phyloP scores from a whole-genome alignment of 148 eudicot species.

The Agrostemma githago region DNA sequence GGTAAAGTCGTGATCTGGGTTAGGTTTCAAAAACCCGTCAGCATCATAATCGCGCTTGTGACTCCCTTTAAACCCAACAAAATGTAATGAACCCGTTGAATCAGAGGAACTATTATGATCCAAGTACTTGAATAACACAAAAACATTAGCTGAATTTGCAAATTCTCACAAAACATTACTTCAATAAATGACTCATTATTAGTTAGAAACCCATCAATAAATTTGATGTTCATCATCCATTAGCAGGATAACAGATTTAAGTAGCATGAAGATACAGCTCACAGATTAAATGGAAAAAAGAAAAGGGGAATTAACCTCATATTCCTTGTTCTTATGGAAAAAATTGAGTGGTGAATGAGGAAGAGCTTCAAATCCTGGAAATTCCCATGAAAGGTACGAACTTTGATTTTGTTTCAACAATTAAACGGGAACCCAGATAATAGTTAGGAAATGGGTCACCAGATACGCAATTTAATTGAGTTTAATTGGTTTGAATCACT shows the following conservation, averaged over 20 bases:
- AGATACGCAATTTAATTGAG: slow-evolving; percentile 4
- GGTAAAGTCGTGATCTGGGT: neutral
- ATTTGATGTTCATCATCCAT: slow-evolving; percentile 14
- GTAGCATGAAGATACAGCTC: slow-evolving; percentile 12
- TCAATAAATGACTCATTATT: neutral
- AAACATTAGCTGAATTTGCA: neutral
- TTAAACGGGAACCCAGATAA: slow-evolving; percentile 1
- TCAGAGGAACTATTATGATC: no score
- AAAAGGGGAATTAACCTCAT: slow-evolving; percentile 25
- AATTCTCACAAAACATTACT: neutral
- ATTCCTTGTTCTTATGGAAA: neutral
- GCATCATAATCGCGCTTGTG: no score
- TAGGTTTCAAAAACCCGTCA: no score
- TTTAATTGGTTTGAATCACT: no score
- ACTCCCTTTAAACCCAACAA: no score
- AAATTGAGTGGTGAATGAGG: neutral
- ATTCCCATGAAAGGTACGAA: slow-evolving; percentile 23
- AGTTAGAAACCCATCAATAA: neutral
- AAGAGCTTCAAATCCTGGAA: slow-evolving; percentile 10
- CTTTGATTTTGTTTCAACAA: neutral
- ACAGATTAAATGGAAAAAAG: slow-evolving; percentile 16
- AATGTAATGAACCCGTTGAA: no score
- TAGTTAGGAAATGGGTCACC: neutral
- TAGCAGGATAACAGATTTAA: neutral
- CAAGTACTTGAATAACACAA: slow-evolving; percentile 5